phyloP scores from a whole-genome alignment of 1,284 basidiomycete species.

The Coriolopsis trogii region DNA sequence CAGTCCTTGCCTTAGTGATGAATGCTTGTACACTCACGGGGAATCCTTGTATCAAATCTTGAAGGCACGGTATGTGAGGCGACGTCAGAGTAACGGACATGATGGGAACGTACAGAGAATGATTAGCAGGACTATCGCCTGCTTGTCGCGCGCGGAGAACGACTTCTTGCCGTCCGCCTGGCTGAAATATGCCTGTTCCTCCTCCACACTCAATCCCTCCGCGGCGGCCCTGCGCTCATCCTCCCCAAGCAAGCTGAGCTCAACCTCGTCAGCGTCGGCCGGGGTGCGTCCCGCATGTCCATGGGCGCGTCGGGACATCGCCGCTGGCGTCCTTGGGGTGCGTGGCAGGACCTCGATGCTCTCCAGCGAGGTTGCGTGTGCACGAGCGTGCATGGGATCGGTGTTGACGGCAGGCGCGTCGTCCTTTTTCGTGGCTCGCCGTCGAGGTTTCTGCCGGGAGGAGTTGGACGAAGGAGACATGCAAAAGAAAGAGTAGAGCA shows the following conservation, averaged over 20 bases:
- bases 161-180: constrained; percentile 44
- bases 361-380: constrained; percentile 54
- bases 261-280: constrained; percentile 52
- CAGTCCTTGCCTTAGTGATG: constrained; percentile 62
- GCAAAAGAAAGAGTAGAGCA: constrained; percentile 1
- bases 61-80: constrained; percentile 9
- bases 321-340: constrained; percentile 48
- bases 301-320: constrained; percentile 41
- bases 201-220: constrained; percentile 38
- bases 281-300: constrained; percentile 30
- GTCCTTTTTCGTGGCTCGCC: constrained; percentile 19
- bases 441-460: constrained; percentile 19
- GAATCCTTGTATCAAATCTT: constrained; percentile 93
- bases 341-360: constrained; percentile 69
- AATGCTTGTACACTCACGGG: constrained; percentile 68
- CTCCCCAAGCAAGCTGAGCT: constrained; percentile 64
- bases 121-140: constrained; percentile 86
- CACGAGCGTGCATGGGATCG: constrained; percentile 19
- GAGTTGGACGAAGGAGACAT: constrained; percentile 18
- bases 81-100: background rate
- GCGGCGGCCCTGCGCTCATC: constrained; percentile 55
- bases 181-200: constrained; percentile 29
- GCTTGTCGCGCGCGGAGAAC: constrained; percentile 77
- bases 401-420: constrained; percentile 4
- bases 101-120: constrained; percentile 75